A percentile compares a stretch with the other conserved stretches of the same genome.
Evolutionary conservation across 345 rosid genomes (phyloP).

Genomic region (Anacardium occidentale): DNA sequence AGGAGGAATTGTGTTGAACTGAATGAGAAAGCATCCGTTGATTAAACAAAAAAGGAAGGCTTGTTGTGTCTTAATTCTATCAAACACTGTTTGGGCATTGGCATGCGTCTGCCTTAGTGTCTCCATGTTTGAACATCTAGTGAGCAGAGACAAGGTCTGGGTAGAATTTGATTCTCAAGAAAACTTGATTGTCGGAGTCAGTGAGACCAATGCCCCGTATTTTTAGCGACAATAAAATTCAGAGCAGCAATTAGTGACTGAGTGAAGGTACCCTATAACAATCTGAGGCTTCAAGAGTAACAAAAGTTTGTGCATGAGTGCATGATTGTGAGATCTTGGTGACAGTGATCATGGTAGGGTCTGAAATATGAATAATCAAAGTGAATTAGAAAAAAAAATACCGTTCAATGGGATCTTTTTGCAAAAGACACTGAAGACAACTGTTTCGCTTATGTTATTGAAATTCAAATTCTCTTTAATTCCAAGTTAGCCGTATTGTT

Average conservation of each 20-base stretch:
- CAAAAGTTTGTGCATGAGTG: not conserved
- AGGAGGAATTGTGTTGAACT: slow-evolving; percentile 41
- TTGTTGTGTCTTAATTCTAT: slow-evolving; percentile 34
- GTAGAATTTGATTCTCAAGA: slow-evolving; percentile 22
- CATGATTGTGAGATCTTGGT: not conserved
- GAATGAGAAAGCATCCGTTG: slow-evolving; percentile 47
- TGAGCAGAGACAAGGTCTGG: slow-evolving; percentile 40
- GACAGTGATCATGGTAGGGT: no score
- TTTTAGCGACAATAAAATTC: not conserved
- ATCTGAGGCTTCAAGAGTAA: not conserved
- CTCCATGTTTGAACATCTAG: slow-evolving; percentile 45
- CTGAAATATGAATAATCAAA: not conserved
- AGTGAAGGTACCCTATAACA: slow-evolving; percentile 5
- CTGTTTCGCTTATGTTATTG: slow-evolving; percentile 3
- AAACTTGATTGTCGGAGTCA: slow-evolving; percentile 13
- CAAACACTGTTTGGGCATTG: slow-evolving; percentile 44
- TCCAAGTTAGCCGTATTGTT: slow-evolving; percentile 1
- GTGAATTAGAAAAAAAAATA: not conserved
- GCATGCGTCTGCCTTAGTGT: slow-evolving; percentile 64
- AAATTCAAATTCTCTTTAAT: slow-evolving; percentile 19
- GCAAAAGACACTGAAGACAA: not conserved
- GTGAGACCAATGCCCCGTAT: slow-evolving; percentile 22
- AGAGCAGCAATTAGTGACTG: not conserved
- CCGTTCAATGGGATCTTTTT: not conserved
- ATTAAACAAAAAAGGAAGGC: slow-evolving; percentile 54